phyloP scores from a whole-genome alignment of 306 rosid genomes.

The Pyrus betulifolia region DNA sequence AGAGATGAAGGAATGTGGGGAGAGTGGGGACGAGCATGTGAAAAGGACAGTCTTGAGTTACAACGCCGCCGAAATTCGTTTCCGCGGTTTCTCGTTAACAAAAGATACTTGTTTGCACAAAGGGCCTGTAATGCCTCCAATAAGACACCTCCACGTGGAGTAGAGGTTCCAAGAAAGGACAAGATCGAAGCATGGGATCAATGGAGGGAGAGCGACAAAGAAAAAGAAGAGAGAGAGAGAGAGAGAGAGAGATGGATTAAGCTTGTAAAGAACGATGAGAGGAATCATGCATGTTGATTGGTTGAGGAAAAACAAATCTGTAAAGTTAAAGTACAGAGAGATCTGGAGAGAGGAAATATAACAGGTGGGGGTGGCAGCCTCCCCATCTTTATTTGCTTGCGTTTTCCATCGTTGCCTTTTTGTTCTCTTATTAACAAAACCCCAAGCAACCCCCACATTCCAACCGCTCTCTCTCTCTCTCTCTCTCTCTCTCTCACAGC shows the following conservation, averaged over 20 bases:
- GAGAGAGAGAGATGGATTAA: not conserved
- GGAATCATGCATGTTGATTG: conserved; percentile 29
- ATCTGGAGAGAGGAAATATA: not conserved
- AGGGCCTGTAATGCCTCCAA: conserved; percentile 14
- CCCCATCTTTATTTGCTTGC: conserved; percentile 7
- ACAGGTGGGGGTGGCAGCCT: conserved; percentile 25
- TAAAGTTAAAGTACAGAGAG: conserved; percentile 23
- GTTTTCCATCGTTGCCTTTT: conserved; percentile 36
- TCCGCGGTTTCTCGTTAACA: conserved; percentile 26
- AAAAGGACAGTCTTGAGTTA: conserved; percentile 31
- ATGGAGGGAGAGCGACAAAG: conserved; percentile 2
- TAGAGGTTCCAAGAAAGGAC: conserved; percentile 56
- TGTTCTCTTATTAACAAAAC: conserved; percentile 64
- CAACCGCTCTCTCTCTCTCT: conserved; percentile 2
- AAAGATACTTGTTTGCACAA: conserved; percentile 23
- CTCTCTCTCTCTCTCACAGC: conserved; percentile 20
- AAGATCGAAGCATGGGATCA: conserved; percentile 77
- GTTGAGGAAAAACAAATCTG: conserved; percentile 35
- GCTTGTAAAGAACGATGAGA: conserved; percentile 47
- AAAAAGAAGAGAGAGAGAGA: conserved; percentile 8
- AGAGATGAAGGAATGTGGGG: not conserved
- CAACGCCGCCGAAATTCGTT: conserved; percentile 61
- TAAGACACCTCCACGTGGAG: conserved; percentile 34
- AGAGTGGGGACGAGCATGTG: conserved; percentile 13
- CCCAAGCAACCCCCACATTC: conserved; percentile 52